phyloP scores from a whole-genome alignment of 495 filamentous ascomycete species.

The Pyrenula massariospora region DNA sequence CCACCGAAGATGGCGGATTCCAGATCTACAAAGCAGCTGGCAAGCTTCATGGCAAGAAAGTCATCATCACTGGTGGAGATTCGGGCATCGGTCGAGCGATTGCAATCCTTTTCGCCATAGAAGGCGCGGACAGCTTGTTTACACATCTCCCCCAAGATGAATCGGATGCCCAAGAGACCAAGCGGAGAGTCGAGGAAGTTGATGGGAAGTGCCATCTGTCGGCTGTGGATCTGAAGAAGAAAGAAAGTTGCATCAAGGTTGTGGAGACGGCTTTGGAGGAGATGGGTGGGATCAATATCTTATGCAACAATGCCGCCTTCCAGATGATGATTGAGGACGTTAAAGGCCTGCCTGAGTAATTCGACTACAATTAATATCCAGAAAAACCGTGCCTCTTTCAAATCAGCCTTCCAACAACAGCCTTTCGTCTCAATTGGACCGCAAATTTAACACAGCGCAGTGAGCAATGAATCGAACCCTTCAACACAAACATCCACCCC shows the following conservation, averaged over 20 bases:
- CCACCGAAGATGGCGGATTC: constrained; percentile 57
- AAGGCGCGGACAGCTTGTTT: constrained; percentile 67
- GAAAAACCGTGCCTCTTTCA: too few species aligned
- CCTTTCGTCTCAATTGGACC: too few species aligned
- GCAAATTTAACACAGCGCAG: too few species aligned
- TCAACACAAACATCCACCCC: constrained; percentile 66
- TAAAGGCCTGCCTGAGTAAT: constrained; percentile 58
- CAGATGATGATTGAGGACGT: constrained; percentile 44
- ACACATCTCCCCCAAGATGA: constrained; percentile 68
- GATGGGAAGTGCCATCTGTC: constrained; percentile 51
- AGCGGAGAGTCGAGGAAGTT: constrained; percentile 50
- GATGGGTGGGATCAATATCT: constrained; percentile 44
- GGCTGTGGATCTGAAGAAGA: constrained; percentile 47
- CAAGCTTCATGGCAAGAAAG: constrained; percentile 63
- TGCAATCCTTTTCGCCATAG: constrained; percentile 72
- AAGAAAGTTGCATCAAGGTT: constrained; percentile 57
- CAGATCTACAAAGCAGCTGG: constrained; percentile 68
- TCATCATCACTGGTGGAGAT: constrained; percentile 75
- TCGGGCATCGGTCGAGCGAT: constrained; percentile 71
- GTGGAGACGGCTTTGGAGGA: constrained; percentile 49
- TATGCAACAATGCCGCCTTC: constrained; percentile 4
- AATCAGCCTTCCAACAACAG: too few species aligned
- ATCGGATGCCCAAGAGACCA: constrained; percentile 65
- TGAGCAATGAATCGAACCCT: constrained; percentile 67
- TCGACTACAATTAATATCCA: neutral